Conservation (phyloP, 805 yeast genomes). For the Nakazawaea anatomiae region DNA sequence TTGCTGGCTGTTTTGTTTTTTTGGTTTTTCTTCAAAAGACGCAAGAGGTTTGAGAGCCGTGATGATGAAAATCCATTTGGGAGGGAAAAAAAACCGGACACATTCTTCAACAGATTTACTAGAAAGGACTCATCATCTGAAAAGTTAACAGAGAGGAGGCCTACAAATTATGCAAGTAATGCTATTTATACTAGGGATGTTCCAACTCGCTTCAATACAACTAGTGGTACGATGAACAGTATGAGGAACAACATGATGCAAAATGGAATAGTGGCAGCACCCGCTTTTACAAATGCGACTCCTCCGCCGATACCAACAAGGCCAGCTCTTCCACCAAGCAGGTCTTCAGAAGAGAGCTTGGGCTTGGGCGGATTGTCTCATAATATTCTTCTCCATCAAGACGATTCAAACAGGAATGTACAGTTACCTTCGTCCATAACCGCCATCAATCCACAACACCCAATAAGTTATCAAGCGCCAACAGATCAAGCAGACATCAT, state of each 20-base stretch:
- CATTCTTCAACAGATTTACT: neutral
- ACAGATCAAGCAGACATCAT: conserved; percentile 4
- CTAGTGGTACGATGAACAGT: neutral
- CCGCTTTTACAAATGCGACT: neutral
- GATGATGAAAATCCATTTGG: conserved; percentile 26
- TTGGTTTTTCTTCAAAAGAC: conserved; percentile 28
- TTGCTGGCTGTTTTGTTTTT: conserved; percentile 19
- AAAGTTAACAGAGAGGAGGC: neutral
- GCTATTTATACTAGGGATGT: neutral
- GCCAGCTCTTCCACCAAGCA: conserved; percentile 4
- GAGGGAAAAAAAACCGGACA: neutral
- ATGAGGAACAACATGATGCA: neutral
- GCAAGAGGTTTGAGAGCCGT: conserved; percentile 25
- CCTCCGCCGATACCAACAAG: neutral
- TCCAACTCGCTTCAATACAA: neutral
- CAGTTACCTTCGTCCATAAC: neutral
- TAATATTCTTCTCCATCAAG: neutral
- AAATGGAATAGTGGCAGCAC: neutral
- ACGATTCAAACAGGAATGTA: neutral
- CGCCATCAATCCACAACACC: neutral
- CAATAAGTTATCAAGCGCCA: neutral
- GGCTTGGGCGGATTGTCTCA: conserved; percentile 8
- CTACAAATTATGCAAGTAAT: neutral
- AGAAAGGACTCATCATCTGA: conserved; percentile 1
- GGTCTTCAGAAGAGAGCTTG: conserved; percentile 8